Evolutionary conservation across 2,329 filamentous ascomycete species (phyloP), one percentile per base, ranked within the genome.

Genomic region (Zasmidium angulare): DNA sequence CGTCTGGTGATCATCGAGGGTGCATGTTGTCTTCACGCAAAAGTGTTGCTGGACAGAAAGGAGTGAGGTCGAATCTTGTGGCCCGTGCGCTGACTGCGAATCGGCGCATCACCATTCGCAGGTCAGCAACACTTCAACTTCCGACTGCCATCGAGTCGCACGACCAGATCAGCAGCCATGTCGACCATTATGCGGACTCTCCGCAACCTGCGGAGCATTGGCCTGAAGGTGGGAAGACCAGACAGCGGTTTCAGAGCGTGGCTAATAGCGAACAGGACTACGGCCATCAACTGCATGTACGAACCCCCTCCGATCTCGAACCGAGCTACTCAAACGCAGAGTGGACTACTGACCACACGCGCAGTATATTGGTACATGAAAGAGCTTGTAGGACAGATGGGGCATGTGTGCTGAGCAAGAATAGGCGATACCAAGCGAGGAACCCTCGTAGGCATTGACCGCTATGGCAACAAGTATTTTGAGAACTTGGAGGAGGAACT

Each of bases 381-480:
- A 22, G 21, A 40, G 6, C 2, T 11, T 17, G 19, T 31, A 46
- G 36, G 23, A 55, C 19, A 36, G 43, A n/a, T 40, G 24, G 19
- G 21, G 20, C 24, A 21, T 9, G 22, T 7, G 40, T n/a, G 52
- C 26, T 59, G 52, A 53, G 24, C 51, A 26, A 53, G 54, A 63
- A 69, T 77, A 95, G 93, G 93, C 81, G 95, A 99, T 80, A 99
- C 95, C 78, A 99, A 99, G 82, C 87, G 89, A 73, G 96, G 95
- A 72, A 87, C 85, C 47, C 83, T 96, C 68, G 86, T 99, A 67
- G 95, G 89, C 70, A 85, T 81, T 72, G 95, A 99, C 81, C 86
- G 87, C 77, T 96, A 88, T 75, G 96, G 95, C 77, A 99, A 99
- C 86, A 98, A 96, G 81, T 99, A 84, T 84, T 99, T 86, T 76